Base-by-base conservation (phyloP, 345 rosid genomes). In the Alliaria petiolata region DNA sequence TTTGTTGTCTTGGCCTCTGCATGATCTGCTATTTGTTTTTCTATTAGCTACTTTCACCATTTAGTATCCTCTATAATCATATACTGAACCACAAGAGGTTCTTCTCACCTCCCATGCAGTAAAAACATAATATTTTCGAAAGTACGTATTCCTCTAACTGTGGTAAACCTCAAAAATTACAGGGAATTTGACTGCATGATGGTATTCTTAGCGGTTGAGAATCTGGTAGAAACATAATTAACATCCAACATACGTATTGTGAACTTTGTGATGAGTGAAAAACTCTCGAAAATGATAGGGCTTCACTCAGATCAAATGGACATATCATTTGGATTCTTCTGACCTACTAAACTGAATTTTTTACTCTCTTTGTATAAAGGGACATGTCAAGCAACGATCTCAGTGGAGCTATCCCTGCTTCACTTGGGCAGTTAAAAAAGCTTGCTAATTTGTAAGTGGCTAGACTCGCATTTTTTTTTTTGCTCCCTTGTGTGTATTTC, bases 371-470 rank as follows among this genome's bases (percentile, higher is more conserved):
- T 61, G 26, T 36, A 26, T 36, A 9, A 56, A 93, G 98, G 80
- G 95, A 91, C 79, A 79, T 91, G 53, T 91, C 99, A 63, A 82
- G 92, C 80, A 95, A 95, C 80, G 79, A 75, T 49, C 82, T 95
- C 42, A 65, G 85, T 35, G 98, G 91, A 53, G 74, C 60, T 46
- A 89, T 95, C 67, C 97, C 97, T 68, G 67, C 86, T 20, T 88
- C 92, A 17, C 84, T 95, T 73, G 98, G 90, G 76, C 83, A 78
- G 78, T 77, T 95, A 80, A 76, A 76, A 57, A 84, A 84, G 61
- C 90, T 95, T 34, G 55, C 50, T 34, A 67, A 10, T 35, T 82
- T 91, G 99, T 95, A 65, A 95, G 99, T 85, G 60, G 65, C 81
- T 43, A 69, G 46, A 45, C 75, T 76, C 14, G 50, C 34, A 12